These are phyloP conservation scores for Cladosporium austrohemisphaericum DNA, from an alignment of 2,329 filamentous ascomycete genomes.

Conservation along the genomic window DNA sequence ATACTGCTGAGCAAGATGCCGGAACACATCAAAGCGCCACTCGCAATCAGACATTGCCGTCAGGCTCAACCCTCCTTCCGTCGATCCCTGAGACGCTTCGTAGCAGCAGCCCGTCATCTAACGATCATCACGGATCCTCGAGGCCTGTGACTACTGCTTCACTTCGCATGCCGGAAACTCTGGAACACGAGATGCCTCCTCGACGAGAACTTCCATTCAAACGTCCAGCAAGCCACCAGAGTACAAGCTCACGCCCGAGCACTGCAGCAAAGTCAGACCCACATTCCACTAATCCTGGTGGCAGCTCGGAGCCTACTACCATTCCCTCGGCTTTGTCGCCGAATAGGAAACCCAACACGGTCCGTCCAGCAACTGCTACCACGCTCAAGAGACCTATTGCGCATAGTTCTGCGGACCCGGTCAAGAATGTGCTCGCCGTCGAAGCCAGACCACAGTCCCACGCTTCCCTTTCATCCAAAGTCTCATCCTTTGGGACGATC, in stretches of 20 bases:
- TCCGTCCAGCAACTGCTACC: slow-evolving; percentile 17
- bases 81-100: too few relatives aligned
- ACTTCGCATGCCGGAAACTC: slow-evolving; percentile 13
- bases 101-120: not conserved
- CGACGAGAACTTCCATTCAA: slow-evolving; percentile 29
- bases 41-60: too few relatives aligned
- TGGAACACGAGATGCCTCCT: slow-evolving; percentile 22
- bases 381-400: slow-evolving; percentile 18
- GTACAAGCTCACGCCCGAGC: slow-evolving; percentile 20
- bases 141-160: not conserved
- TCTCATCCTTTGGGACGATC: not conserved
- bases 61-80: too few relatives aligned
- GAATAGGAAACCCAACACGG: not conserved
- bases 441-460: not conserved
- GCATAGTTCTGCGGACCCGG: not conserved
- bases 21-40: too few relatives aligned
- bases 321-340: not conserved
- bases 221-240: slow-evolving; percentile 31
- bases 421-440: slow-evolving; percentile 8
- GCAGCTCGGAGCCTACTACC: not conserved
- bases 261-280: slow-evolving; percentile 18
- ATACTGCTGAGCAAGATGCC: too few relatives aligned
- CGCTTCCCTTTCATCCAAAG: not conserved
- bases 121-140: not conserved
- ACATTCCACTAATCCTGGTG: not conserved